Evolutionary conservation across 2,329 filamentous ascomycete species (phyloP).

Genomic region (Apiospora kogelbergensis): DNA sequence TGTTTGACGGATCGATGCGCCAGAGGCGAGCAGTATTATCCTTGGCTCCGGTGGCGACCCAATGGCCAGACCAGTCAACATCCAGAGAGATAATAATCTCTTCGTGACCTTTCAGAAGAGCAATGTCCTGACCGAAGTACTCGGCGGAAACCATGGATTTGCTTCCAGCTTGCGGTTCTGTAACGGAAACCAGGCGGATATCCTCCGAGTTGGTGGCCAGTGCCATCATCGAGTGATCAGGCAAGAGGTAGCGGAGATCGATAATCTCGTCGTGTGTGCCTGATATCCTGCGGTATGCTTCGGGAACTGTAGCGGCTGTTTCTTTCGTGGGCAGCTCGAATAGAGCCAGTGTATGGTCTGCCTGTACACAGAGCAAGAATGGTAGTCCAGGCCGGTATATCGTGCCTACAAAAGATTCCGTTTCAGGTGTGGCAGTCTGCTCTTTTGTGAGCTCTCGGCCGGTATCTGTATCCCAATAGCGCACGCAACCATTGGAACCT

Average conservation of each 20-base stretch:
- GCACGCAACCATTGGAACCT: constrained; percentile 77
- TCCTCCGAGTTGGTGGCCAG: constrained; percentile 95
- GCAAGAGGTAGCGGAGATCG: constrained; percentile 83
- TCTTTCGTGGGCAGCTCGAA: constrained; percentile 54
- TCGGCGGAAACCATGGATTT: constrained; percentile 34
- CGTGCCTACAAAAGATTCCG: constrained; percentile 69
- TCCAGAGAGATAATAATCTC: constrained; percentile 96
- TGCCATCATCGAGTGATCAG: constrained; percentile 78
- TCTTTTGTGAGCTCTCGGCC: constrained; percentile 79
- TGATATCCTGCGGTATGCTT: constrained; percentile 75
- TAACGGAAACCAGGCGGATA: constrained; percentile 79
- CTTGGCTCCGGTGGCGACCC: constrained; percentile 94
- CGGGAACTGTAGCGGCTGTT: constrained; percentile 37
- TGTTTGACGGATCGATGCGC: constrained; percentile 75
- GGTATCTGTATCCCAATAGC: constrained; percentile 78
- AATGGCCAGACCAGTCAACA: constrained; percentile 94
- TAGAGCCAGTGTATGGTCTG: constrained; percentile 83
- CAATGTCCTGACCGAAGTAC: constrained; percentile 90
- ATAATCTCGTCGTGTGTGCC: constrained; percentile 98
- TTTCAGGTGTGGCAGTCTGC: constrained; percentile 60
- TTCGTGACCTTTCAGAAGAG: constrained; percentile 82
- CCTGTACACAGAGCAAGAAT: constrained; percentile 79
- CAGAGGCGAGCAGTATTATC: constrained; percentile 93
- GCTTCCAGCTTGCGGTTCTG: constrained; percentile 35
- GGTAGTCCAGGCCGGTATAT: constrained; percentile 65